Percentiles rank a stretch among this genome's conserved stretches.
Conservation (phyloP, 2,329 filamentous ascomycete genomes). For the Tolypocladium endophyticum region DNA sequence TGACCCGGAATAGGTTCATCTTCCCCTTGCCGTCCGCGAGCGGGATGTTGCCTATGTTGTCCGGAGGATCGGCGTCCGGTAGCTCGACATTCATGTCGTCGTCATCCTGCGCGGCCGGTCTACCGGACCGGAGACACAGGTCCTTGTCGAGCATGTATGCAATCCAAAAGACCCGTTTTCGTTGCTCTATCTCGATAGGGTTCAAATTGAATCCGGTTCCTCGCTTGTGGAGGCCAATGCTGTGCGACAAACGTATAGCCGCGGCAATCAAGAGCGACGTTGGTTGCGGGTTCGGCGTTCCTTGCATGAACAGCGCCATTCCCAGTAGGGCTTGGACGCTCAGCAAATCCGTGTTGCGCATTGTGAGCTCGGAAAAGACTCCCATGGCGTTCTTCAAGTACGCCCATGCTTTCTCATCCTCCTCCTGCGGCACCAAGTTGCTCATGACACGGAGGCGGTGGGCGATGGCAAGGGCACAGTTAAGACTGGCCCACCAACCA, state of each 20-base stretch:
- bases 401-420: constrained; percentile 90
- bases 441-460: constrained; percentile 92
- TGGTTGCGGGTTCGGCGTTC: constrained; percentile 92
- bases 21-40: constrained; percentile 81
- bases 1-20: constrained; percentile 86
- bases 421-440: constrained; percentile 79
- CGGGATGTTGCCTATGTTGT: constrained; percentile 92
- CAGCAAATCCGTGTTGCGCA: constrained; percentile 90
- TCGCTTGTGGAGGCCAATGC: constrained; percentile 88
- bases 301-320: constrained; percentile 90
- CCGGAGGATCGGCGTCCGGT: constrained; percentile 78
- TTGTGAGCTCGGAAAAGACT: constrained; percentile 82
- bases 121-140: constrained; percentile 46
- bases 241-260: constrained; percentile 83
- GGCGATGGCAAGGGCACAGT: constrained; percentile 86
- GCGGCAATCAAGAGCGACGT: constrained; percentile 85
- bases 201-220: constrained; percentile 91
- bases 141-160: constrained; percentile 57
- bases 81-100: constrained; percentile 90
- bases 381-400: constrained; percentile 96
- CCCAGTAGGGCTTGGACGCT: constrained; percentile 90
- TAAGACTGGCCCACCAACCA: constrained; percentile 97
- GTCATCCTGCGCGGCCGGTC: constrained; percentile 52
- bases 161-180: constrained; percentile 56
- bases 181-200: constrained; percentile 86